Conservation (phyloP, 208 protist genomes). For the Trypanosoma avium region DNA sequence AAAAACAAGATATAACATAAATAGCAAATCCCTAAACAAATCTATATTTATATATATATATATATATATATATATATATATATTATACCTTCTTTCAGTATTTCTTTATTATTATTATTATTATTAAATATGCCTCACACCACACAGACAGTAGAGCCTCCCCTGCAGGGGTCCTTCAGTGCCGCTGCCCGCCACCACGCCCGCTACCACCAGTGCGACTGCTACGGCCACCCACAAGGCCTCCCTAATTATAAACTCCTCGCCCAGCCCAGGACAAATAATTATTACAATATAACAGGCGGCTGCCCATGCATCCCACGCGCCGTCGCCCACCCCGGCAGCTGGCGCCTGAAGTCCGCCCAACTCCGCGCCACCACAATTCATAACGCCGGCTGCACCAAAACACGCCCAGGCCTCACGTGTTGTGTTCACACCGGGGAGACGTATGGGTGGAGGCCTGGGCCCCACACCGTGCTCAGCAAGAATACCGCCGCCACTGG, state of each 20-base stretch:
- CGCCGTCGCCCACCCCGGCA: slow-evolving; percentile 58
- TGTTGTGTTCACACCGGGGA: slow-evolving; percentile 61
- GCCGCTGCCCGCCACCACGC: slow-evolving; percentile 17
- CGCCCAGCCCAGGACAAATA: slow-evolving; percentile 72
- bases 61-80: too few species aligned
- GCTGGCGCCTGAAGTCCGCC: slow-evolving; percentile 56
- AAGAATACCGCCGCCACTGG: slow-evolving; percentile 68
- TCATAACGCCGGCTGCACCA: slow-evolving; percentile 40
- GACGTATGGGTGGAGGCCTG: slow-evolving; percentile 62
- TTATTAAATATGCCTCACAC: too few species aligned
- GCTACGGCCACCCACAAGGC: slow-evolving; percentile 51
- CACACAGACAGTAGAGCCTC: background rate
- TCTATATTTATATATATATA: too few species aligned
- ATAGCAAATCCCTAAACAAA: too few species aligned
- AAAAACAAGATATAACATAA: too few species aligned
- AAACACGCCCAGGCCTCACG: slow-evolving; percentile 26
- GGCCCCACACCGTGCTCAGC: slow-evolving; percentile 58
- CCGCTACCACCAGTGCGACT: slow-evolving; percentile 51
- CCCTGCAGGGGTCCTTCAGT: slow-evolving; percentile 15
- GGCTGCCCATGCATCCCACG: slow-evolving; percentile 80
- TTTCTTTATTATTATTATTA: too few species aligned
- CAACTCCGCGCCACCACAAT: slow-evolving; percentile 58
- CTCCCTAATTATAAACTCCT: slow-evolving; percentile 76
- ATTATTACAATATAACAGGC: slow-evolving; percentile 68
- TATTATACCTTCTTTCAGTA: too few species aligned